Evolutionary conservation across 2,329 filamentous ascomycete genomes (phyloP).

Genomic region (Ascochyta rabiei): DNA sequence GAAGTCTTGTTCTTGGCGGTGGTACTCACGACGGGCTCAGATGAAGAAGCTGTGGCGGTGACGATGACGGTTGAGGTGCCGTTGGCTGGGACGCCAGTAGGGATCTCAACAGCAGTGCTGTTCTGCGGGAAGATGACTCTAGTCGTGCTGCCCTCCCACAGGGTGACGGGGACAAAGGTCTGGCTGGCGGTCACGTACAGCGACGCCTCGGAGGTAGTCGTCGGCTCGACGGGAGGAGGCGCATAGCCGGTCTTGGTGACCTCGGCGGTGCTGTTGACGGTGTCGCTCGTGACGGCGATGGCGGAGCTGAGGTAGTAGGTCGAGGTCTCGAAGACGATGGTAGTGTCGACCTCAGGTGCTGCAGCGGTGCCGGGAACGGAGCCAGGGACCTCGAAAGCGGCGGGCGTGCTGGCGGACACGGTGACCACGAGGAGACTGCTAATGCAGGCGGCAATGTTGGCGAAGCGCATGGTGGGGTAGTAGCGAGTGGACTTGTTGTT

Average conservation of each 20-base stretch:
- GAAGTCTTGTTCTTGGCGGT: background rate
- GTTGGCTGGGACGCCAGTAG: background rate
- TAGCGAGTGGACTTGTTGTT: background rate
- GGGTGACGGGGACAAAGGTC: slow-evolving; percentile 6
- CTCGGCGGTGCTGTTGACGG: background rate
- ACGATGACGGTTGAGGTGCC: background rate
- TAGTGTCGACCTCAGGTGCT: background rate
- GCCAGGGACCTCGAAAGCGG: slow-evolving; percentile 1
- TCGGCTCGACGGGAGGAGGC: background rate
- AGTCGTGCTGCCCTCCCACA: slow-evolving; percentile 9
- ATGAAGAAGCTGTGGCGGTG: background rate
- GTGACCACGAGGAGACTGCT: slow-evolving; percentile 8
- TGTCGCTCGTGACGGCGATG: background rate
- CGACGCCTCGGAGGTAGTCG: background rate
- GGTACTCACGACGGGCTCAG: background rate
- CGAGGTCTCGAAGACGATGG: slow-evolving; percentile 10
- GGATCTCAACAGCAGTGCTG: slow-evolving; percentile 1
- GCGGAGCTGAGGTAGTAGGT: slow-evolving; percentile 1
- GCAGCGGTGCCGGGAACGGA: background rate
- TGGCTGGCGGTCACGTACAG: background rate
- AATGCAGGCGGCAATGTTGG: background rate
- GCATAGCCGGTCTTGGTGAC: background rate
- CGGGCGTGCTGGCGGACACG: slow-evolving; percentile 1
- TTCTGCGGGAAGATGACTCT: slow-evolving; percentile 9
- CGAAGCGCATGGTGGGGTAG: slow-evolving; percentile 1